Conservation (phyloP, 768 basidiomycete genomes). For the Hericium rajendrae region DNA sequence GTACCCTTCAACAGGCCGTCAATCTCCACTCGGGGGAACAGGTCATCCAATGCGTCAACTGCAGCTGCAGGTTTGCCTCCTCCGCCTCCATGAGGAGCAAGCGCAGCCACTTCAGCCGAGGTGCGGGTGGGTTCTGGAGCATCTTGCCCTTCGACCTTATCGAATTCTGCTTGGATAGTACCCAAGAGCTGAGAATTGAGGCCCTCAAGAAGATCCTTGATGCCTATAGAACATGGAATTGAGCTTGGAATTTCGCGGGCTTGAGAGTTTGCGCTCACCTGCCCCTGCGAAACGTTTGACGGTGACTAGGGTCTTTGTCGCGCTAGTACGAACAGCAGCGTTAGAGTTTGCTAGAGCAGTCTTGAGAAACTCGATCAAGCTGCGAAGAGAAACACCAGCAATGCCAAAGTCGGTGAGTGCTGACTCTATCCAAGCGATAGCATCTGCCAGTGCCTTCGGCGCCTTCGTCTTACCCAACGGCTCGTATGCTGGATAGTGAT, state of each 20-base stretch:
- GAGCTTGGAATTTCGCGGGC: neutral
- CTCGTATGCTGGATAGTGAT: conserved; percentile 66
- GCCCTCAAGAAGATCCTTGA: conserved; percentile 89
- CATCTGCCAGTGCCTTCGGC: conserved; percentile 91
- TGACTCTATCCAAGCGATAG: conserved; percentile 79
- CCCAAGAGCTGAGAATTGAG: conserved; percentile 87
- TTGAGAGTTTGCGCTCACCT: conserved; percentile 12
- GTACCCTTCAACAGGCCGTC: conserved; percentile 80
- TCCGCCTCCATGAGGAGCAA: conserved; percentile 33
- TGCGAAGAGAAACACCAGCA: conserved; percentile 70
- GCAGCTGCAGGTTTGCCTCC: conserved; percentile 28
- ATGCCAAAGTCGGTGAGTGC: conserved; percentile 88
- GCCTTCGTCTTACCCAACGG: conserved; percentile 93
- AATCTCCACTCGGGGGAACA: conserved; percentile 92
- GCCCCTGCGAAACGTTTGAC: conserved; percentile 87
- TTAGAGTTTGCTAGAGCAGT: conserved; percentile 84
- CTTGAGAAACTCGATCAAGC: conserved; percentile 88
- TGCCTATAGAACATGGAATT: conserved; percentile 37
- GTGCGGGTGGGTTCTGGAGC: conserved; percentile 72
- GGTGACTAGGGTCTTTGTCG: conserved; percentile 87
- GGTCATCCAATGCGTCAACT: conserved; percentile 78
- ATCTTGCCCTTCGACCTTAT: conserved; percentile 73
- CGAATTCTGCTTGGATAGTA: conserved; percentile 88
- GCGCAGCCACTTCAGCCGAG: conserved; percentile 62
- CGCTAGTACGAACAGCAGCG: conserved; percentile 84